Conservation (phyloP, 1,284 basidiomycete species). For the Microstroma glucosiphilum region DNA sequence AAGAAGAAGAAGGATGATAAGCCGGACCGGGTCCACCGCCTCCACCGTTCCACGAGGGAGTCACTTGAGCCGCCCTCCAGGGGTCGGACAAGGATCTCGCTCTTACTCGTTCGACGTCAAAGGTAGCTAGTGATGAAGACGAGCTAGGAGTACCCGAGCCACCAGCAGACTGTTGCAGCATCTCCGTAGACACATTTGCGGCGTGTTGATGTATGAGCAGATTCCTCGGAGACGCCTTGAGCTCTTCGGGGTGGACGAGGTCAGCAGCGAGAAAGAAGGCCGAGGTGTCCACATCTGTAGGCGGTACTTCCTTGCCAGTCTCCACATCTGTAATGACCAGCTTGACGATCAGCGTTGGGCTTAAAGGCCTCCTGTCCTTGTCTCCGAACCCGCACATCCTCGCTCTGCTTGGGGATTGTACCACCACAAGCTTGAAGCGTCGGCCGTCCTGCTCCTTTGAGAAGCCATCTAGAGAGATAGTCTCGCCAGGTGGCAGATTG, state of each 20-base stretch:
- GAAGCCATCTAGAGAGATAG: slow-evolving; percentile 7
- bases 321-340: slow-evolving; percentile 35
- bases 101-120: neutral
- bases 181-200: slow-evolving; percentile 20
- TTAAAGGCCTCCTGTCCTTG: slow-evolving; percentile 42
- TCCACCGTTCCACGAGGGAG: neutral
- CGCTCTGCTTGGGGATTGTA: slow-evolving; percentile 38
- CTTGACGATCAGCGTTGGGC: slow-evolving; percentile 40
- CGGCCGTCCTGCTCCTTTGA: slow-evolving; percentile 11
- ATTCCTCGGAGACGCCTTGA: slow-evolving; percentile 32
- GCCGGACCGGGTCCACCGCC: neutral
- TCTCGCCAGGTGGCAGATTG: too few species aligned
- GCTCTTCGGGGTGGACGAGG: slow-evolving; percentile 37
- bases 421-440: slow-evolving; percentile 32
- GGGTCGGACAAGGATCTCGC: neutral
- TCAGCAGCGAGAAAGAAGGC: slow-evolving; percentile 42
- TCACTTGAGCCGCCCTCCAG: neutral
- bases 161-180: slow-evolving; percentile 14
- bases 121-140: neutral
- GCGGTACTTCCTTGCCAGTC: slow-evolving; percentile 30
- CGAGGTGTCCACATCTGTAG: slow-evolving; percentile 37
- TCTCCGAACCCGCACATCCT: slow-evolving; percentile 45
- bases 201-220: slow-evolving; percentile 37
- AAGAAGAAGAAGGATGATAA: neutral
- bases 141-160: neutral